A percentile compares a stretch with the other conserved stretches of the same genome.
Evolutionary conservation across 2,329 filamentous ascomycete species (phyloP).

Genomic region (Calycina herbarum): DNA sequence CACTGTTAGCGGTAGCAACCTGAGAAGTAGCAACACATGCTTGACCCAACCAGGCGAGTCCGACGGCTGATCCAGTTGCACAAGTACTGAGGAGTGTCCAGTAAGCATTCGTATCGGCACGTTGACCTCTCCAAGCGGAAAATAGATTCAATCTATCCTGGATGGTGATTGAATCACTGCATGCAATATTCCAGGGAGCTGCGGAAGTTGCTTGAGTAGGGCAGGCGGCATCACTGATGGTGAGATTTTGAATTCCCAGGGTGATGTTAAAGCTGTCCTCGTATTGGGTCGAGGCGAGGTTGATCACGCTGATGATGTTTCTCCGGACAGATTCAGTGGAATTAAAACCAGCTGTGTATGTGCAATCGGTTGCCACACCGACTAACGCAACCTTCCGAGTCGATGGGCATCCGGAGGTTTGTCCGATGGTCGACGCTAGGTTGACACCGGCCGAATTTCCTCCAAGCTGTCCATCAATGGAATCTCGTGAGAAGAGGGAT

Average conservation of each 20-base stretch:
- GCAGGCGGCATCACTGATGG: slow-evolving; percentile 73
- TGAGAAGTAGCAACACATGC: slow-evolving; percentile 67
- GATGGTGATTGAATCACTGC: slow-evolving; percentile 63
- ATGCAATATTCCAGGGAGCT: slow-evolving; percentile 82
- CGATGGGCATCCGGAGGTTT: slow-evolving; percentile 77
- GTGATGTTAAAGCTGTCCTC: slow-evolving; percentile 94
- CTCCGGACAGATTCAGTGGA: slow-evolving; percentile 61
- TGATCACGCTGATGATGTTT: slow-evolving; percentile 82
- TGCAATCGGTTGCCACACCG: slow-evolving; percentile 91
- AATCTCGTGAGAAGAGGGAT: slow-evolving; percentile 70
- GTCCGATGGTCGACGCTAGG: slow-evolving; percentile 75
- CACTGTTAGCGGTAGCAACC: slow-evolving; percentile 48
- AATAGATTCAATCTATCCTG: slow-evolving; percentile 82
- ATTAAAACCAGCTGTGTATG: slow-evolving; percentile 74
- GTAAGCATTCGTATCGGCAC: slow-evolving; percentile 80
- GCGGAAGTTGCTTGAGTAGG: slow-evolving; percentile 65
- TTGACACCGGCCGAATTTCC: slow-evolving; percentile 82
- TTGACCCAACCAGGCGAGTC: slow-evolving; percentile 90
- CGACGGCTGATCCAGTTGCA: slow-evolving; percentile 79
- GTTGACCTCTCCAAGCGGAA: slow-evolving; percentile 80
- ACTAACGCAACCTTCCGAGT: slow-evolving; percentile 91
- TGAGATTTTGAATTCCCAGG: slow-evolving; percentile 82
- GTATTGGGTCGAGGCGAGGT: slow-evolving; percentile 82
- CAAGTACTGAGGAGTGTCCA: slow-evolving; percentile 80
- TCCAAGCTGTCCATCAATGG: slow-evolving; percentile 64